Evolutionary conservation across 73 alveolate genomes (phyloP).

Genomic region (Tetrahymena malaccensis): DNA sequence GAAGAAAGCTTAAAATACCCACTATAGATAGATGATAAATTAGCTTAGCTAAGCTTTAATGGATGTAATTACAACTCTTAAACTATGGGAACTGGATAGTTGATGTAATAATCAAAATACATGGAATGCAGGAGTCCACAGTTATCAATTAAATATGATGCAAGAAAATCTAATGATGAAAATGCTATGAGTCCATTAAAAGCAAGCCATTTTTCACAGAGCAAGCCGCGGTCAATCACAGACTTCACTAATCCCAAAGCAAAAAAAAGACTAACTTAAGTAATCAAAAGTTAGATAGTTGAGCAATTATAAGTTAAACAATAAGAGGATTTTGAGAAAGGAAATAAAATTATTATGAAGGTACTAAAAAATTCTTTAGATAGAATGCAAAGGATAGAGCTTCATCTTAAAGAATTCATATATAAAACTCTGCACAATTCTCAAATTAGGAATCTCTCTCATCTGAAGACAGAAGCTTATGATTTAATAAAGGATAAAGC

Average conservation of each 20-base stretch:
- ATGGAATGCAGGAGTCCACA: background rate
- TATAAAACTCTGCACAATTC: background rate
- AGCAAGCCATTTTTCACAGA: background rate
- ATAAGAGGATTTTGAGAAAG: background rate
- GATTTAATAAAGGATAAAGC: background rate
- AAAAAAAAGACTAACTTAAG: background rate
- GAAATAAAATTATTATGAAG: background rate
- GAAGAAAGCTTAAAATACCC: background rate
- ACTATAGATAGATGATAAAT: background rate
- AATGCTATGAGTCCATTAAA: background rate
- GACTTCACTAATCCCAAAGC: background rate
- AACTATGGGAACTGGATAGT: background rate
- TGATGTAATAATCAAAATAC: too few relatives aligned
- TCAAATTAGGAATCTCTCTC: background rate
- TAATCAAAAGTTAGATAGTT: background rate
- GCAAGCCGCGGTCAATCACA: background rate
- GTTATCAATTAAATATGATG: background rate
- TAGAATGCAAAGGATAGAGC: background rate
- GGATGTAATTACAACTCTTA: background rate
- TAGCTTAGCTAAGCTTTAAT: background rate
- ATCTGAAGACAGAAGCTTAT: background rate
- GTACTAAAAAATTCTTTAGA: background rate
- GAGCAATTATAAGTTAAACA: background rate
- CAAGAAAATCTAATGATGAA: background rate
- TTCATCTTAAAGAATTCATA: background rate